Percentiles rank a stretch among this genome's conserved stretches.
These are phyloP conservation scores for Sclerotinia borealis DNA, from an alignment of 2,329 filamentous ascomycete species.

Conservation along the genomic window DNA sequence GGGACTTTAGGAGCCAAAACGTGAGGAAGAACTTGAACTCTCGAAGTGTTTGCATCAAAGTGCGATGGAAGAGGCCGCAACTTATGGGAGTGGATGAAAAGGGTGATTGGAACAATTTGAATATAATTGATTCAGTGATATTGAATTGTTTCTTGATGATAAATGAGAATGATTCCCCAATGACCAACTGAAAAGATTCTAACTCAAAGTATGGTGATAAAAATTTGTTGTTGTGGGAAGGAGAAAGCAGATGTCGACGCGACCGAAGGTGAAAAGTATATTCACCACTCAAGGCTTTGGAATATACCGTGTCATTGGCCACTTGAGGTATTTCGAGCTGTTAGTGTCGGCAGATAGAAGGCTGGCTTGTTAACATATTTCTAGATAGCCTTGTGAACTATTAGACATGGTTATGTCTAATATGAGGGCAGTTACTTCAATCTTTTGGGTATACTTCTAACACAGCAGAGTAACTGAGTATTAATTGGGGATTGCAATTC, in stretches of 20 bases:
- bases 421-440: not conserved
- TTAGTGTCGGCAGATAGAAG: not conserved
- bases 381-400: not conserved
- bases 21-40: not conserved
- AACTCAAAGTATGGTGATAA: not conserved
- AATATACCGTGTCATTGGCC: not conserved
- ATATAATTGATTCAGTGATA: not conserved
- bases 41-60: not conserved
- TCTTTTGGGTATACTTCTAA: not conserved
- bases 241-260: not conserved
- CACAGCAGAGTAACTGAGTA: not conserved
- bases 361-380: not conserved
- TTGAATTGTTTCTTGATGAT: not conserved
- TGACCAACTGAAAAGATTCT: not conserved
- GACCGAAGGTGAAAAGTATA: not conserved
- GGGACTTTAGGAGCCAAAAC: not conserved
- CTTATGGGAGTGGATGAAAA: no score
- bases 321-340: not conserved
- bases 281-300: not conserved
- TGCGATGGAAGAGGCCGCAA: not conserved
- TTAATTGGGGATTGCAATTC: accelerated
- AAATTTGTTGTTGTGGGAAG: not conserved
- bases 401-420: not conserved
- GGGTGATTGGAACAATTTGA: not conserved
- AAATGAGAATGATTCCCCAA: not conserved